Evolutionary conservation across 2,329 filamentous ascomycete species (phyloP).

Genomic region (Uncinocarpus reesii): DNA sequence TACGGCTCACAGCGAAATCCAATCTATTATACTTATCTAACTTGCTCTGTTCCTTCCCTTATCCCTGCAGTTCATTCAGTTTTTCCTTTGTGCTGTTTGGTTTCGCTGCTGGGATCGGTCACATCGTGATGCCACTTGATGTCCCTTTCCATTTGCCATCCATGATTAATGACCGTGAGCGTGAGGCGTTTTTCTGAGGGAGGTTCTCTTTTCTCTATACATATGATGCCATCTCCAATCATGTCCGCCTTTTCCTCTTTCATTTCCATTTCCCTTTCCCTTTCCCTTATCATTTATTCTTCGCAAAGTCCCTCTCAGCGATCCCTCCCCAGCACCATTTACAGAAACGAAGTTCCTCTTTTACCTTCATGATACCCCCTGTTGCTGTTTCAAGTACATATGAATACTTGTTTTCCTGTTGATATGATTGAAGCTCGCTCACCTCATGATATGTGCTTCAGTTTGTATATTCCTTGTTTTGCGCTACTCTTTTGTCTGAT

Average conservation of each 20-base stretch:
- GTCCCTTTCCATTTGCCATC: neutral
- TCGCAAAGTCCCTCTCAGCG: neutral
- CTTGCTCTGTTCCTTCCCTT: neutral
- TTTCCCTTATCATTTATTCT: neutral
- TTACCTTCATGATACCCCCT: conserved; percentile 1
- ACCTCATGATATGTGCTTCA: neutral
- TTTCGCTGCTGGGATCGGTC: neutral
- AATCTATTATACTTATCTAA: neutral
- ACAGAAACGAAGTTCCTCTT: too few species aligned
- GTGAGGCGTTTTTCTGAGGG: conserved; percentile 7
- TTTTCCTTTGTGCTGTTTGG: neutral
- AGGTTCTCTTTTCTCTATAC: neutral
- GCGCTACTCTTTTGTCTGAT: neutral
- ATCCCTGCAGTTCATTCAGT: neutral
- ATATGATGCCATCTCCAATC: neutral
- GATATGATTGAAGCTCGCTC: neutral
- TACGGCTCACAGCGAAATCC: neutral
- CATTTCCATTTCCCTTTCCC: neutral
- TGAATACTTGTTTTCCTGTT: neutral
- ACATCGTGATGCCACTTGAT: neutral
- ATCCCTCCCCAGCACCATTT: neutral
- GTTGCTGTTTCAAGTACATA: conserved; percentile 1
- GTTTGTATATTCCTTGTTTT: neutral
- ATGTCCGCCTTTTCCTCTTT: neutral
- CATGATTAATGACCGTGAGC: neutral